Evolutionary conservation across 768 basidiomycete species (phyloP).

Genomic region (Tulasnella sp.): DNA sequence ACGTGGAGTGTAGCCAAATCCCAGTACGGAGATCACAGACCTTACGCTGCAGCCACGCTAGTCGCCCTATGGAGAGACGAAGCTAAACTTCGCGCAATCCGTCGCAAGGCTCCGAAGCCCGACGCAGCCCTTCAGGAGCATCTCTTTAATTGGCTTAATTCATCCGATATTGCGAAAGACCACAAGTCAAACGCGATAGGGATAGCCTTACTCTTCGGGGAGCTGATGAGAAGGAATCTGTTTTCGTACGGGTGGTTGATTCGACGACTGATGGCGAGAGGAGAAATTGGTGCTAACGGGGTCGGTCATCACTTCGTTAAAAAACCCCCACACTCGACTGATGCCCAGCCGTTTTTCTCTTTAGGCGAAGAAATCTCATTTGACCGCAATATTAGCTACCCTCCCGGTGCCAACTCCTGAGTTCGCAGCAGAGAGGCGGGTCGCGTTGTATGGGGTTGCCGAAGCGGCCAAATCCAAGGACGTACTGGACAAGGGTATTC

Average conservation of each 20-base stretch:
- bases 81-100: slow-evolving; percentile 63
- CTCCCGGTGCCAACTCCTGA: slow-evolving; percentile 69
- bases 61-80: slow-evolving; percentile 65
- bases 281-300: slow-evolving; percentile 58
- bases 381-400: slow-evolving; percentile 69
- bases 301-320: slow-evolving; percentile 11
- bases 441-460: slow-evolving; percentile 68
- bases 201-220: slow-evolving; percentile 71
- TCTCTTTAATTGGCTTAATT: slow-evolving; percentile 81
- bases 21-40: slow-evolving; percentile 81
- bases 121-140: slow-evolving; percentile 71
- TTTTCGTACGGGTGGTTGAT: slow-evolving; percentile 78
- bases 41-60: slow-evolving; percentile 72
- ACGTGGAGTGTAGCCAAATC: slow-evolving; percentile 81
- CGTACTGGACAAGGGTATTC: slow-evolving; percentile 66
- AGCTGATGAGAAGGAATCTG: slow-evolving; percentile 67
- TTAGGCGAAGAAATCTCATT: slow-evolving; percentile 58
- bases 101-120: slow-evolving; percentile 63
- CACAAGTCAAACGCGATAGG: slow-evolving; percentile 54
- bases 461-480: slow-evolving; percentile 66
- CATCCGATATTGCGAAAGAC: slow-evolving; percentile 63
- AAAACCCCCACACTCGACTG: not conserved
- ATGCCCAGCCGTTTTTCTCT: slow-evolving; percentile 39
- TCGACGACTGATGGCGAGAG: slow-evolving; percentile 78
- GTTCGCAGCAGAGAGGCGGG: slow-evolving; percentile 68